Conservation (phyloP, 2,329 filamentous ascomycete genomes). For the Mariannaea sp. region DNA sequence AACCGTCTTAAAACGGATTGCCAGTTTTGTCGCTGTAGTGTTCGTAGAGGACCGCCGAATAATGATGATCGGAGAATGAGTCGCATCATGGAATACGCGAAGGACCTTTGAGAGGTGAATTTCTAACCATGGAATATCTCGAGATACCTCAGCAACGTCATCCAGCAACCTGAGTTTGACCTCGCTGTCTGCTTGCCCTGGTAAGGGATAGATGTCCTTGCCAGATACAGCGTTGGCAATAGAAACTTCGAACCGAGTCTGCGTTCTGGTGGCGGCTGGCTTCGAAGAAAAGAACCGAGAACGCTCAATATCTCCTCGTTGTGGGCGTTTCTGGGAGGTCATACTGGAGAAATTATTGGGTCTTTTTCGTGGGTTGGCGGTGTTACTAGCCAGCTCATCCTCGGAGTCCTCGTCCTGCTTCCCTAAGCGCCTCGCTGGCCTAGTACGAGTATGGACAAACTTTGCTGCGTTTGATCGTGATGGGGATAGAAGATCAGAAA, state of each 20-base stretch:
- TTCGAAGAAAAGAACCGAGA: constrained; percentile 26
- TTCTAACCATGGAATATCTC: constrained; percentile 29
- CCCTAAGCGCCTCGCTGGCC: constrained; percentile 17
- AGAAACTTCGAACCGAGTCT: not conserved
- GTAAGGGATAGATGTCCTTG: constrained; percentile 1
- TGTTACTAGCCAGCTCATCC: constrained; percentile 37
- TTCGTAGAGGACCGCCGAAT: constrained; percentile 30
- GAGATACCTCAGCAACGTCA: not conserved
- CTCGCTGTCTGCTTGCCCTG: not conserved
- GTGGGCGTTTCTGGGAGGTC: not conserved
- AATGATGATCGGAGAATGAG: constrained; percentile 24
- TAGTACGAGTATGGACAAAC: not conserved
- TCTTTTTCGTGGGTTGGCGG: constrained; percentile 8
- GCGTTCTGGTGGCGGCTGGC: not conserved
- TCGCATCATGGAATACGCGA: constrained; percentile 20
- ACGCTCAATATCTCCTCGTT: constrained; percentile 37
- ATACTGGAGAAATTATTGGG: constrained; percentile 23
- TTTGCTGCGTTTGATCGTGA: constrained; percentile 12
- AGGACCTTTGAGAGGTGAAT: constrained; percentile 24
- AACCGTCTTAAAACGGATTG: constrained; percentile 27
- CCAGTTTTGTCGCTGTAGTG: constrained; percentile 16
- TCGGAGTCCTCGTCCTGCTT: constrained; percentile 26
- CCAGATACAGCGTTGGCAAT: constrained; percentile 37
- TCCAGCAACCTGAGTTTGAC: constrained; percentile 17
- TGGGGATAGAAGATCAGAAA: constrained; percentile 29